A percentile compares a stretch with the other conserved stretches of the same genome.
Evolutionary conservation across 2,329 filamentous ascomycete species (phyloP).

Genomic region (Hypoxylon sp.): DNA sequence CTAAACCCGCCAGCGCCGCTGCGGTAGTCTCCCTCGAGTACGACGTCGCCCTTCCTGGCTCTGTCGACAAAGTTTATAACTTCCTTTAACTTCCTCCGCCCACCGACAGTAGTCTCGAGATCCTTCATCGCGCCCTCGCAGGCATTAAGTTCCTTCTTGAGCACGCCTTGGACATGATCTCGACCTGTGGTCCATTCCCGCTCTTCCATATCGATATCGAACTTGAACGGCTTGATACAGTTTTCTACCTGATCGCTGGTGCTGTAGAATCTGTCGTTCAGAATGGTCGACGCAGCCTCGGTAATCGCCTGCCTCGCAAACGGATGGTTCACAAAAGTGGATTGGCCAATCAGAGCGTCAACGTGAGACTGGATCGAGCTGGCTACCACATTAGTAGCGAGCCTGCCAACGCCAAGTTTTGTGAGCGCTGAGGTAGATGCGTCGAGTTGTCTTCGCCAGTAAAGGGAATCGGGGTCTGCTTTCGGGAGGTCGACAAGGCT

Average conservation of each 20-base stretch:
- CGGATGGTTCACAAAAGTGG: slow-evolving; percentile 89
- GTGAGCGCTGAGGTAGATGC: slow-evolving; percentile 90
- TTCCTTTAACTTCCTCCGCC: slow-evolving; percentile 86
- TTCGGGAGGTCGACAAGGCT: slow-evolving; percentile 83
- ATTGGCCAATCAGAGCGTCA: slow-evolving; percentile 80
- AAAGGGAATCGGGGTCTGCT: slow-evolving; percentile 84
- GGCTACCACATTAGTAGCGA: slow-evolving; percentile 92
- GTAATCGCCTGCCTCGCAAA: slow-evolving; percentile 94
- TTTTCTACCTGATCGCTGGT: slow-evolving; percentile 98
- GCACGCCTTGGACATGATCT: slow-evolving; percentile 80
- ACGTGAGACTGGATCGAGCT: slow-evolving; percentile 88
- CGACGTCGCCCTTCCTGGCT: slow-evolving; percentile 84
- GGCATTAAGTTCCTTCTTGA: slow-evolving; percentile 89
- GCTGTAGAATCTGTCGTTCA: slow-evolving; percentile 95
- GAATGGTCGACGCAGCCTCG: slow-evolving; percentile 87
- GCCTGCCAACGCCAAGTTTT: slow-evolving; percentile 90
- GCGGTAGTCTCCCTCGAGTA: slow-evolving; percentile 83
- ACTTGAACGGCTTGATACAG: slow-evolving; percentile 99
- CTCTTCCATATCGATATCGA: slow-evolving; percentile 94
- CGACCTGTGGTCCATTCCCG: slow-evolving; percentile 87
- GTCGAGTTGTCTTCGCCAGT: slow-evolving; percentile 95
- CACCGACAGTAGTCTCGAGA: slow-evolving; percentile 82
- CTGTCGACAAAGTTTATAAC: slow-evolving; percentile 93
- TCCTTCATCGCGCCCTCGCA: slow-evolving; percentile 82
- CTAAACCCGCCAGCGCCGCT: slow-evolving; percentile 95